These are phyloP conservation scores for Backusella psychrophila DNA, from an alignment of 192 early-diverging fungal species.

Conservation along the genomic window DNA sequence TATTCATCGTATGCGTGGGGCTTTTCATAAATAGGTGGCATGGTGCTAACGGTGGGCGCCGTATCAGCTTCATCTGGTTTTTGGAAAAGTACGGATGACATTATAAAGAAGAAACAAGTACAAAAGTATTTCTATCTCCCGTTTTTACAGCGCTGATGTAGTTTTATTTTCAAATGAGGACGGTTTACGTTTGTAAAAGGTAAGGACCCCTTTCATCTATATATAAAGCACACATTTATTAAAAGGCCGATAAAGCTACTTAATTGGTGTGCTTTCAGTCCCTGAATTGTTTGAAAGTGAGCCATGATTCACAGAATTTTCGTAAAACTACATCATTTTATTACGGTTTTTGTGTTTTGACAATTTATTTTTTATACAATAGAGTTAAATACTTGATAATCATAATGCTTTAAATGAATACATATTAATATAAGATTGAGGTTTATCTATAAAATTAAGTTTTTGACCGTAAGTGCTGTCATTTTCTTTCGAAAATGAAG, in stretches of 20 bases:
- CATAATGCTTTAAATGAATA: not conserved
- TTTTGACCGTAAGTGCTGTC: not conserved
- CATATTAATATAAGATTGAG: not conserved
- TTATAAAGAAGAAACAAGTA: not conserved
- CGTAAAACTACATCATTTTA: not conserved
- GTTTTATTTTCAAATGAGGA: constrained; percentile 1
- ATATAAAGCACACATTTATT: not conserved
- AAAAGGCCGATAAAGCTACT: not conserved
- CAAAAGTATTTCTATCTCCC: not conserved
- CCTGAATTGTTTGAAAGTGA: not conserved
- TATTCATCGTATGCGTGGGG: constrained; percentile 28
- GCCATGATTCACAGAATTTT: not conserved
- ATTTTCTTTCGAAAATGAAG: not conserved
- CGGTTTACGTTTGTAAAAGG: not conserved
- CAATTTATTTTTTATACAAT: not conserved
- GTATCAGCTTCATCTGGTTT: constrained; percentile 24
- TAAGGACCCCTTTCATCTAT: not conserved
- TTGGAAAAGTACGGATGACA: not conserved
- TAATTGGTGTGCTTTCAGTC: not conserved
- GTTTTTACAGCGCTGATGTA: not conserved
- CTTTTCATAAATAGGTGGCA: constrained; percentile 26
- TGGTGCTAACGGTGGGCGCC: not conserved
- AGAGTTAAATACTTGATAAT: not conserved
- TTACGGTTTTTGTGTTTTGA: not conserved
- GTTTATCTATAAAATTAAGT: not conserved